A percentile compares a stretch with the other conserved stretches of the same genome.
Conservation (phyloP, 306 rosid genomes). For the Rosa persica region DNA sequence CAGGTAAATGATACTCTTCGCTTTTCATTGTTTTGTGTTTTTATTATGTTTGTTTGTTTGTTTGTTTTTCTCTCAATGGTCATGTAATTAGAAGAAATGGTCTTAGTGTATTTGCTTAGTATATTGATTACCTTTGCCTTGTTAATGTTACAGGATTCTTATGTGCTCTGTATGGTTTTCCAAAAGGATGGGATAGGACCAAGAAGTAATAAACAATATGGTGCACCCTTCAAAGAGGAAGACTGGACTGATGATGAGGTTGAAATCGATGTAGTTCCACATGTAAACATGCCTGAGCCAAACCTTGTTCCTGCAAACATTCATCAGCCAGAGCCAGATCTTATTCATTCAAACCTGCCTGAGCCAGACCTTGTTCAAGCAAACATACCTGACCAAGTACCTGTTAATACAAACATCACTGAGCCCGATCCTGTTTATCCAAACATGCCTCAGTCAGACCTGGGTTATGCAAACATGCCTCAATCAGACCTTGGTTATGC, state of each 20-base stretch:
- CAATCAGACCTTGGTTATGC: neutral
- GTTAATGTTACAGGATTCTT: constrained; percentile 49
- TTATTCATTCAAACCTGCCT: neutral
- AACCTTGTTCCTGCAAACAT: neutral
- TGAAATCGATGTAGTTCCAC: constrained; percentile 30
- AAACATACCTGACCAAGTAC: neutral
- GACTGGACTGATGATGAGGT: constrained; percentile 57
- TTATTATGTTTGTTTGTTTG: neutral
- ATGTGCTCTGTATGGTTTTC: constrained; percentile 61
- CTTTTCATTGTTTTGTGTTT: neutral
- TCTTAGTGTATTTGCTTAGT: neutral
- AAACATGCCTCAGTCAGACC: neutral
- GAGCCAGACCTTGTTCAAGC: neutral
- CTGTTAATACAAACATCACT: neutral
- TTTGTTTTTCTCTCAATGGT: neutral
- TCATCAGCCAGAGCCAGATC: neutral
- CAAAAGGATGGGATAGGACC: constrained; percentile 75
- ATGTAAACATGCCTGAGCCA: constrained; percentile 14
- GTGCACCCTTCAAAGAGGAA: constrained; percentile 59
- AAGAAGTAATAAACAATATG: constrained; percentile 62
- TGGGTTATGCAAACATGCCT: neutral
- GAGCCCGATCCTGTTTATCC: neutral
- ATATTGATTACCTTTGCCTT: constrained; percentile 14
- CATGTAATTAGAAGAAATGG: neutral
- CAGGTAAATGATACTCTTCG: constrained; percentile 44